A percentile compares a stretch with the other conserved stretches of the same genome.
phyloP scores from a whole-genome alignment of 2,329 filamentous ascomycete genomes.

The Ceratocystis variospora region DNA sequence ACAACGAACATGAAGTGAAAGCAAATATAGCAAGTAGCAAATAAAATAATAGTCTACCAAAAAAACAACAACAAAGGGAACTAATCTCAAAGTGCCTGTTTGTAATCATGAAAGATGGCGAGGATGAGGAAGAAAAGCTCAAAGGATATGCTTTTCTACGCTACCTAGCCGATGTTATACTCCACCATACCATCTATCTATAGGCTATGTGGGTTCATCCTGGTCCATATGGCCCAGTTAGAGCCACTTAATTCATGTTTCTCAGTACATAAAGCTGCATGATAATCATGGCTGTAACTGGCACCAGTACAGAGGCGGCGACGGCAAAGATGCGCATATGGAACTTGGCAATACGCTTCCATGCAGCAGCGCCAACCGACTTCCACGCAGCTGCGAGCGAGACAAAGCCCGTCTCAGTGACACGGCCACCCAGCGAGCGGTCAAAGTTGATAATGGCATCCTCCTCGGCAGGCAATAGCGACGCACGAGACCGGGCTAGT shows the following conservation, averaged over 20 bases:
- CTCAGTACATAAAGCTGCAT: constrained; percentile 8
- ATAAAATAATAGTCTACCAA: too few species aligned
- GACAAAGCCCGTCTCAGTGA: constrained; percentile 60
- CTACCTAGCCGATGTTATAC: too few species aligned
- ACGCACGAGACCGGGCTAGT: constrained; percentile 72
- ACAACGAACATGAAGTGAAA: too few species aligned
- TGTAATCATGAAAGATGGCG: too few species aligned
- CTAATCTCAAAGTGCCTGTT: too few species aligned
- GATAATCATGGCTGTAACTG: constrained; percentile 32
- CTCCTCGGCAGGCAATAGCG: constrained; percentile 65
- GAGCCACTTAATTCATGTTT: constrained; percentile 1
- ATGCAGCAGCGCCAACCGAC: constrained; percentile 59
- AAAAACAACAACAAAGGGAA: too few species aligned
- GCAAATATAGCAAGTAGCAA: too few species aligned
- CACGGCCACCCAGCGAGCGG: constrained; percentile 65
- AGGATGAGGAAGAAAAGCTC: too few species aligned
- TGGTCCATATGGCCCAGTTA: too few species aligned
- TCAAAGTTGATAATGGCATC: constrained; percentile 85
- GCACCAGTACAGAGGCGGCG: constrained; percentile 8
- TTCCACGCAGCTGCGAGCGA: constrained; percentile 65
- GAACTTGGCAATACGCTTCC: constrained; percentile 53
- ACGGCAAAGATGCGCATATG: constrained; percentile 51
- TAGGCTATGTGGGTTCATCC: background rate
- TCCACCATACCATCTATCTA: background rate
- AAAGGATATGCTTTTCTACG: too few species aligned